Evolutionary conservation across 345 rosid species (phyloP).

Genomic region (Acer campestre): DNA sequence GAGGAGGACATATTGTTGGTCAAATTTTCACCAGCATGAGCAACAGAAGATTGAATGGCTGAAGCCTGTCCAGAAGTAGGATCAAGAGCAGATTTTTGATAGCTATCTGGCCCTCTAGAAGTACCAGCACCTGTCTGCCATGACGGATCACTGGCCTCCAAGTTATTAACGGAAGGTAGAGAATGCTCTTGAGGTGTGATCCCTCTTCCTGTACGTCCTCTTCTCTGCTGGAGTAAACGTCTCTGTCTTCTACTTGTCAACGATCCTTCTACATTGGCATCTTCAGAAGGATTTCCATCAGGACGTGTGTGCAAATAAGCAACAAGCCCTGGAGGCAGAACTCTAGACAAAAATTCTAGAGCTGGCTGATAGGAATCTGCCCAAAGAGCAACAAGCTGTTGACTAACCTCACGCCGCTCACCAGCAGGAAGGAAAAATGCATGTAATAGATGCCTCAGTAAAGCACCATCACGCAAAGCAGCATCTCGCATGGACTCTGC

Average conservation of each 20-base stretch:
- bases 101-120: conserved; percentile 48
- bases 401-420: conserved; percentile 95
- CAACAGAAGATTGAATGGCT: conserved; percentile 31
- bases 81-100: conserved; percentile 51
- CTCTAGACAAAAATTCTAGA: conserved; percentile 79
- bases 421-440: conserved; percentile 87
- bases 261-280: conserved; percentile 71
- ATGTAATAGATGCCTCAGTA: conserved; percentile 92
- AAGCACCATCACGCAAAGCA: conserved; percentile 98
- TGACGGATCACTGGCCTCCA: conserved; percentile 57
- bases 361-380: conserved; percentile 99
- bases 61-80: conserved; percentile 50
- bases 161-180: conserved; percentile 45
- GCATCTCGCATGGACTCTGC: conserved; percentile 99
- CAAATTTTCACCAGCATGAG: conserved; percentile 51
- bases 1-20: conserved; percentile 39
- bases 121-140: conserved; percentile 47
- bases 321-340: conserved; percentile 98
- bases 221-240: conserved; percentile 88
- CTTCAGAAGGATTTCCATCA: conserved; percentile 58
- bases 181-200: conserved; percentile 64
- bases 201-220: conserved; percentile 64
- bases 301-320: conserved; percentile 95
- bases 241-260: conserved; percentile 77
- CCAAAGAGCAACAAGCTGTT: conserved; percentile 99